phyloP scores from a whole-genome alignment of 768 basidiomycete genomes.

The Rhizopogon vulgaris region DNA sequence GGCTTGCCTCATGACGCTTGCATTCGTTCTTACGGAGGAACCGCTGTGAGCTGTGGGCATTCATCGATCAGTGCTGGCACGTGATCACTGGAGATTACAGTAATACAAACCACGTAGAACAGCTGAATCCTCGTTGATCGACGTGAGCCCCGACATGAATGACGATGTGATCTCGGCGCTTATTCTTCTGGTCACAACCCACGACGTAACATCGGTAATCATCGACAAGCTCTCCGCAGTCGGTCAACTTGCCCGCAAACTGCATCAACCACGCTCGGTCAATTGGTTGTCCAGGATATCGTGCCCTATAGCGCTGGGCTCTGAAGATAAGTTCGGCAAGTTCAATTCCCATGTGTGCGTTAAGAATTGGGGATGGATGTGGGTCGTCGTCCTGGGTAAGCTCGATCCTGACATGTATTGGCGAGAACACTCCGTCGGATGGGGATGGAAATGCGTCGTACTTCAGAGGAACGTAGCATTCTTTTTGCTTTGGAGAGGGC shows the following conservation, averaged over 20 bases:
- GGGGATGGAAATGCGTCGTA: background rate
- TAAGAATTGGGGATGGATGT: constrained; percentile 44
- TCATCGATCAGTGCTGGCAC: constrained; percentile 6
- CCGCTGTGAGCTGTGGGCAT: constrained; percentile 41
- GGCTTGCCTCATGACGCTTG: constrained; percentile 67
- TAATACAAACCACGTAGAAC: constrained; percentile 52
- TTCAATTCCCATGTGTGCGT: constrained; percentile 58
- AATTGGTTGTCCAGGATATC: constrained; percentile 52
- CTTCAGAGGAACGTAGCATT: background rate
- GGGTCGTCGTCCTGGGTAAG: background rate
- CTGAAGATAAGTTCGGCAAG: constrained; percentile 48
- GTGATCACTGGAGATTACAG: background rate
- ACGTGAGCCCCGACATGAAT: constrained; percentile 72
- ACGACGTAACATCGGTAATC: constrained; percentile 65
- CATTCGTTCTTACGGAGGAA: constrained; percentile 75
- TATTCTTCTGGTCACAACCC: constrained; percentile 65
- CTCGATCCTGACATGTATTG: constrained; percentile 2
- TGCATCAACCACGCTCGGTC: constrained; percentile 60
- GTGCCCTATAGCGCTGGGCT: constrained; percentile 47
- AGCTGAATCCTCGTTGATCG: constrained; percentile 60
- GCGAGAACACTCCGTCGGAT: background rate
- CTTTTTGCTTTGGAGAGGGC: background rate
- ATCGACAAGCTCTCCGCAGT: constrained; percentile 46
- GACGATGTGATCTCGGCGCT: constrained; percentile 67
- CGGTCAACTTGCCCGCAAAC: constrained; percentile 62